Conservation (phyloP, 169 alveolate genomes). For the Plasmodium gaboni region DNA sequence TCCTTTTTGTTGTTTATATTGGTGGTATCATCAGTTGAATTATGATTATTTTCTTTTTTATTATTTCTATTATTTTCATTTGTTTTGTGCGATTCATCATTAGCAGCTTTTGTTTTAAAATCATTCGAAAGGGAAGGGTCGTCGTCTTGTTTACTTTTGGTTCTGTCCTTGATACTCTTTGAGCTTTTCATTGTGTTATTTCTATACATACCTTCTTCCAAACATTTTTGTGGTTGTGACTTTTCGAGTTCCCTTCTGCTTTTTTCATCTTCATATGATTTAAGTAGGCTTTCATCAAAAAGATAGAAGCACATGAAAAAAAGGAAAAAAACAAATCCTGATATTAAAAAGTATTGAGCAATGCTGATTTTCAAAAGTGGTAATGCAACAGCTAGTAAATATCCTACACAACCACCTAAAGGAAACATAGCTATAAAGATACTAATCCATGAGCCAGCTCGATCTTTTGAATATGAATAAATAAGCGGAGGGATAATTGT, state of each 20-base stretch:
- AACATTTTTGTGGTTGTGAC: background rate
- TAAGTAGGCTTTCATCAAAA: slow-evolving; percentile 37
- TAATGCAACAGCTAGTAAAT: slow-evolving; percentile 22
- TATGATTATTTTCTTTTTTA: background rate
- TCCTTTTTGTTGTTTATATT: background rate
- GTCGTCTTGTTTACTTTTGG: no score
- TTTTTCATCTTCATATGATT: slow-evolving; percentile 38
- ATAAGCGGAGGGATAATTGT: slow-evolving; percentile 49
- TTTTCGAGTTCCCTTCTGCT: slow-evolving; percentile 12
- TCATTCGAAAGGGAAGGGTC: no score
- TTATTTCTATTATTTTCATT: background rate
- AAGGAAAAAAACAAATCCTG: slow-evolving; percentile 1
- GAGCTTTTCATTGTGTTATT: background rate
- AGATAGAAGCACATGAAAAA: slow-evolving; percentile 12
- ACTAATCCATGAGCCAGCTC: slow-evolving; percentile 70
- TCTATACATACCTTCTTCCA: slow-evolving; percentile 15
- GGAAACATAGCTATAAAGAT: slow-evolving; percentile 52
- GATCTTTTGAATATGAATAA: slow-evolving; percentile 52
- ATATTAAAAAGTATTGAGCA: slow-evolving; percentile 24
- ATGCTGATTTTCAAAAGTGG: slow-evolving; percentile 11
- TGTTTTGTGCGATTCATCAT: background rate
- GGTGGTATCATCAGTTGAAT: no score
- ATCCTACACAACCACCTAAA: slow-evolving; percentile 37
- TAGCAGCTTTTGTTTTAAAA: no score
- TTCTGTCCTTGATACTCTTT: background rate